A percentile compares a stretch with the other conserved stretches of the same genome.
These are phyloP conservation scores for Phytopythium sindhum DNA, from an alignment of 352 stramenopile genomes.

Conservation along the genomic window DNA sequence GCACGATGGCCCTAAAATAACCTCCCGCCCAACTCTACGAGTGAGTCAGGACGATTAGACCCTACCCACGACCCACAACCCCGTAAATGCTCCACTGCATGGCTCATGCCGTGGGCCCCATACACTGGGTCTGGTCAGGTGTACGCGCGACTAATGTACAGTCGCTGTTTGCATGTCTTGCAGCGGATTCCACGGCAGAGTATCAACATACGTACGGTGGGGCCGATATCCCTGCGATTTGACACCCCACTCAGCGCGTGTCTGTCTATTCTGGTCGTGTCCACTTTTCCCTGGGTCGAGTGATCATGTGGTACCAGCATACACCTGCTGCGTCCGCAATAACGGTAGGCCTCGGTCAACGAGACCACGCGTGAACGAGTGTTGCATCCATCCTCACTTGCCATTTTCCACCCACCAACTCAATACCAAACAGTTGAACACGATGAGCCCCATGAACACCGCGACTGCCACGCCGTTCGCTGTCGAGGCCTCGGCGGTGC, in stretches of 20 bases:
- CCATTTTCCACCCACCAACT: background rate
- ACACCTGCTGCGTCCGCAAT: no score
- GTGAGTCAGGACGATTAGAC: no score
- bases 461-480: background rate
- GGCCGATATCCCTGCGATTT: background rate
- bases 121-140: no score
- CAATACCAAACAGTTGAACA: slow-evolving; percentile 2
- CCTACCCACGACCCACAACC: background rate
- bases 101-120: no score
- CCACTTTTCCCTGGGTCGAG: background rate
- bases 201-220: background rate
- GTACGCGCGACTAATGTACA: background rate
- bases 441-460: slow-evolving; percentile 6
- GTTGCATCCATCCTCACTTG: background rate
- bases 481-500: background rate
- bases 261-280: slow-evolving; percentile 2
- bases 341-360: background rate
- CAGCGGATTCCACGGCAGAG: background rate
- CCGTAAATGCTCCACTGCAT: background rate
- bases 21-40: no score
- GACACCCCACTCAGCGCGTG: background rate
- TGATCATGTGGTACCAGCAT: background rate
- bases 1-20: background rate
- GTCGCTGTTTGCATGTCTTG: background rate
- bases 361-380: background rate